Evolutionary conservation across 352 stramenopile species (phyloP).

Genomic region (Pythium periplocum): DNA sequence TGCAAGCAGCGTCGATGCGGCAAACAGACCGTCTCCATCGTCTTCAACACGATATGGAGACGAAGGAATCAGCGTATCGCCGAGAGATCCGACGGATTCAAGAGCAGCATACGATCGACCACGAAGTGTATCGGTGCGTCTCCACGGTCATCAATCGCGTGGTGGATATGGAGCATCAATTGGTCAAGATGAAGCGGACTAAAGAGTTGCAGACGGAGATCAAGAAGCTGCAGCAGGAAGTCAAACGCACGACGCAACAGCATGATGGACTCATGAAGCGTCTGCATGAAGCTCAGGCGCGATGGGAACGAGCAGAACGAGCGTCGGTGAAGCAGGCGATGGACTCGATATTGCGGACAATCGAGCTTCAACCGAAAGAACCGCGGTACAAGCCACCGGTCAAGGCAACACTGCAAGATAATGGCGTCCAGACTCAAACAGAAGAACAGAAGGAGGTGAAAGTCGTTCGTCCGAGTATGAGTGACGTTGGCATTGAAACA

Average conservation of each 20-base stretch:
- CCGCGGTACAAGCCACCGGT: too few relatives aligned
- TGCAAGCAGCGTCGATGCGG: slow-evolving; percentile 17
- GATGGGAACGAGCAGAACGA: slow-evolving; percentile 32
- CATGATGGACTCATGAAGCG: neutral
- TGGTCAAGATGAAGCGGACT: slow-evolving; percentile 8
- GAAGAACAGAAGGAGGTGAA: too few relatives aligned
- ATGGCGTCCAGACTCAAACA: too few relatives aligned
- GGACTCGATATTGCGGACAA: slow-evolving; percentile 30
- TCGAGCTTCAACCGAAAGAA: slow-evolving; percentile 22
- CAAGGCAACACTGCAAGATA: too few relatives aligned
- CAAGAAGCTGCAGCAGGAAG: slow-evolving; percentile 21
- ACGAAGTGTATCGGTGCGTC: slow-evolving; percentile 26
- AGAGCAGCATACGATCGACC: slow-evolving; percentile 14
- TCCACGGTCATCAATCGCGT: slow-evolving; percentile 34
- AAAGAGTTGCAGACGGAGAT: slow-evolving; percentile 32
- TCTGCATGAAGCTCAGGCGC: slow-evolving; percentile 11
- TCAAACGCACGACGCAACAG: slow-evolving; percentile 1
- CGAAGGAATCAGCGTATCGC: slow-evolving; percentile 7
- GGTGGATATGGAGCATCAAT: slow-evolving; percentile 36
- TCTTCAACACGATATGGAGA: neutral
- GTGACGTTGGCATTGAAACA: too few relatives aligned
- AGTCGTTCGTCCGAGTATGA: too few relatives aligned
- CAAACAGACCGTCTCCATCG: slow-evolving; percentile 12
- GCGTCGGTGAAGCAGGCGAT: slow-evolving; percentile 39
- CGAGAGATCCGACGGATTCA: slow-evolving; percentile 14